These are phyloP conservation scores for Lasiosphaeria ovina DNA, from an alignment of 495 filamentous ascomycete genomes.

Conservation along the genomic window DNA sequence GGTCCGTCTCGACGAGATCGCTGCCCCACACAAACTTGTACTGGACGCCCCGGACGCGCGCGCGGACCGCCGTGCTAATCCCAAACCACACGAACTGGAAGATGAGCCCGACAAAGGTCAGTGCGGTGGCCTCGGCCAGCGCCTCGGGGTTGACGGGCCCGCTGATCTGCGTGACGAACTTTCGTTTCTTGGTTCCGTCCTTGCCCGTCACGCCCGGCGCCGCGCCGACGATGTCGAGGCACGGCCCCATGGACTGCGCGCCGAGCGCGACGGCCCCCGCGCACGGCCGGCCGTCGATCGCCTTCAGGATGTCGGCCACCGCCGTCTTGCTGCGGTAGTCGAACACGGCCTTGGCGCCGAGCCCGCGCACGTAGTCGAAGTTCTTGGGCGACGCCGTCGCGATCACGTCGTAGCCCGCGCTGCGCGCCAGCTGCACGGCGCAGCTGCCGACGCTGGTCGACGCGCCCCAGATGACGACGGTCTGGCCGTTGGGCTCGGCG, in stretches of 20 bases:
- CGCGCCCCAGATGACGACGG: slow-evolving; percentile 61
- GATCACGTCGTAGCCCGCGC: slow-evolving; percentile 59
- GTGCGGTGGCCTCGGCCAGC: neutral
- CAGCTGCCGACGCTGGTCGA: slow-evolving; percentile 57
- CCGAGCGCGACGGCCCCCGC: slow-evolving; percentile 15
- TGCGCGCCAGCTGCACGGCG: slow-evolving; percentile 60
- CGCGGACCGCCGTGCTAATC: neutral
- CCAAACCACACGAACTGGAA: neutral
- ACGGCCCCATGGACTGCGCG: neutral
- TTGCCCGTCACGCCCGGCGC: neutral
- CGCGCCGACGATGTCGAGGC: neutral
- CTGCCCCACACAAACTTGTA: slow-evolving; percentile 20
- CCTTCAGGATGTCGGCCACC: slow-evolving; percentile 30
- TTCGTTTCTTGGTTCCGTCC: neutral
- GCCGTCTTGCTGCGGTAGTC: slow-evolving; percentile 51
- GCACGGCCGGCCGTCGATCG: slow-evolving; percentile 26
- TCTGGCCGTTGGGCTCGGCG: slow-evolving; percentile 26
- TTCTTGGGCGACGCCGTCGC: slow-evolving; percentile 55
- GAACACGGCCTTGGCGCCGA: slow-evolving; percentile 57
- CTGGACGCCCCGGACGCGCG: slow-evolving; percentile 12
- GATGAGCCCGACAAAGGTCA: neutral
- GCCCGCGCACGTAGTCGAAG: slow-evolving; percentile 46
- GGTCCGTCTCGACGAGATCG: slow-evolving; percentile 24
- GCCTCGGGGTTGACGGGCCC: neutral
- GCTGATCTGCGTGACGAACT: neutral